Evolutionary conservation across 805 yeast genomes (phyloP), one percentile per base, ranked within the genome.

Genomic region (Saccharomycopsis guyanensis): DNA sequence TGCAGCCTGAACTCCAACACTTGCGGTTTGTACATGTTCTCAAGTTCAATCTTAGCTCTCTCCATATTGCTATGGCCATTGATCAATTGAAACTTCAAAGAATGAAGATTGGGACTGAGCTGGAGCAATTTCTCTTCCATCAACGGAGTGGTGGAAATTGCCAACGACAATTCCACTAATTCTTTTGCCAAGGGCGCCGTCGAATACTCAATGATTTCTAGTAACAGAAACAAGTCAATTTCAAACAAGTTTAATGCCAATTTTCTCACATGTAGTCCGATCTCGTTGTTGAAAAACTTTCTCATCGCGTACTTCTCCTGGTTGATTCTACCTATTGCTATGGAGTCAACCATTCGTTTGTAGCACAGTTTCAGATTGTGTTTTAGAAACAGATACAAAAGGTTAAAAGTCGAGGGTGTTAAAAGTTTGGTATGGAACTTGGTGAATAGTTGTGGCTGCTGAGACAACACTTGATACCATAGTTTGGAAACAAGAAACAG

Each of bases 101-200:
- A 18, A 18, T 38, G 15, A 6, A 49, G 24, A n/a, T 39, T 34
- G 4, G 52, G 44, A 5, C 45, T 32, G 10, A 15, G 19, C 10
- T 36, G 8, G 8, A 49, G 43, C 8, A 49, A 15, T 24, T 39
- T 33, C 37, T 49, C 52, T 31, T 49, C 52, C 16, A 13, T 24
- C 19, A 42, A 41, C 12, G 52, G 52, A 8, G 49, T 45, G 10
- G 47, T 36, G 19, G 46, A 43, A 6, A 45, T 24, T 3, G 44
- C 18, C 12, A 49, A 20, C 22, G 43, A 24, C 13, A 49, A 35
- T 12, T 31, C 32, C 15, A 27, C n/a, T 3, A 40, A 20, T 12
- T 33, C 20, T 15, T 18, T 18, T 15, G 20, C 37, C 6, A 25
- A 25, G 10, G 29, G 10, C 20, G 18, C 20, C 10, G 43, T 20